phyloP scores from a whole-genome alignment of 768 basidiomycete genomes.

The Lentinula boryana region DNA sequence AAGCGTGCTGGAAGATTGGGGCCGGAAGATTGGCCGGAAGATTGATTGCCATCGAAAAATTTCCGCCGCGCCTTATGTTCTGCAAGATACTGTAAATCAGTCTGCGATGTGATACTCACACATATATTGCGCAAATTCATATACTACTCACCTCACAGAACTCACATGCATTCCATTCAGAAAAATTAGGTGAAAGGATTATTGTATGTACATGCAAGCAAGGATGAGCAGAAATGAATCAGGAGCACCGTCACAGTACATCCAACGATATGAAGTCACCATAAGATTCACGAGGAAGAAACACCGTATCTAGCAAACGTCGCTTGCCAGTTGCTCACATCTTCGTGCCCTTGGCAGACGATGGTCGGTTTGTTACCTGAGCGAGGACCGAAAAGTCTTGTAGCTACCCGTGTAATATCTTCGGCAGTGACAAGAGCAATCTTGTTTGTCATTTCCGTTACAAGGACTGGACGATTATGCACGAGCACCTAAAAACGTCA shows the following conservation, averaged over 20 bases:
- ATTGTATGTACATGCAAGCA: background rate
- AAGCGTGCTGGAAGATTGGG: no score
- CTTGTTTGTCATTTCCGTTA: conserved; percentile 86
- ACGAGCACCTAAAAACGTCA: conserved; percentile 57
- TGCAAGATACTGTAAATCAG: no score
- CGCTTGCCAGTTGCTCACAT: conserved; percentile 60
- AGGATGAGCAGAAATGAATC: background rate
- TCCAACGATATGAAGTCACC: background rate
- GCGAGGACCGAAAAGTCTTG: conserved; percentile 63
- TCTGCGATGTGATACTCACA: no score
- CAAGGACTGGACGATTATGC: conserved; percentile 77
- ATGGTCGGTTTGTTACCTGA: conserved; percentile 67
- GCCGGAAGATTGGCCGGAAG: no score
- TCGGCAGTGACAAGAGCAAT: conserved; percentile 72
- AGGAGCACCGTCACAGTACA: background rate
- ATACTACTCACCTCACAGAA: no score
- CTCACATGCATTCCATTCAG: no score
- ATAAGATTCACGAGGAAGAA: background rate
- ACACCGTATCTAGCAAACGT: conserved; percentile 63
- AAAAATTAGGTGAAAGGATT: background rate
- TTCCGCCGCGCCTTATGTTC: no score
- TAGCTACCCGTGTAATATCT: conserved; percentile 72
- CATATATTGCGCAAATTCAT: no score
- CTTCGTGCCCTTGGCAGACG: conserved; percentile 79
- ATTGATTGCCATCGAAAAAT: no score